Percentiles rank a stretch among this genome's conserved stretches.
phyloP scores from a whole-genome alignment of 1,139 yeast genomes.

The Geotrichum candidum region DNA sequence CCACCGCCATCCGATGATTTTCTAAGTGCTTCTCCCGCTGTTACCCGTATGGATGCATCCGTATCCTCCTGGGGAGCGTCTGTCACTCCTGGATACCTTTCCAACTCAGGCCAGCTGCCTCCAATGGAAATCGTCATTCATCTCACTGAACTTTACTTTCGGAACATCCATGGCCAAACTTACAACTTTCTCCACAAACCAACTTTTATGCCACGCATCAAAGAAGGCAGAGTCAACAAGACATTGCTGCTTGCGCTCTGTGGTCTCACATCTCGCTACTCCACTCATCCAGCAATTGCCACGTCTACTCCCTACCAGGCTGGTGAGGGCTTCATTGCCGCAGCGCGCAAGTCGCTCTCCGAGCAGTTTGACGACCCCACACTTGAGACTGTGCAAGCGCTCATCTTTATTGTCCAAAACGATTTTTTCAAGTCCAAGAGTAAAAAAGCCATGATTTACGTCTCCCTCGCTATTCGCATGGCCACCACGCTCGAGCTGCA shows the following conservation, averaged over 20 bases:
- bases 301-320: slow-evolving; percentile 27
- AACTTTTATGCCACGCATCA: slow-evolving; percentile 31
- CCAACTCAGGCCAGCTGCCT: slow-evolving; percentile 12
- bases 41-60: neutral
- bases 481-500: slow-evolving; percentile 34
- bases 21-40: slow-evolving; percentile 6
- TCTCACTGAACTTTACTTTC: slow-evolving; percentile 31
- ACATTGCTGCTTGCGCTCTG: slow-evolving; percentile 35
- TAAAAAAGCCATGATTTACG: slow-evolving; percentile 35
- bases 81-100: neutral
- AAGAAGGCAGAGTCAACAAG: slow-evolving; percentile 30
- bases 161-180: slow-evolving; percentile 35
- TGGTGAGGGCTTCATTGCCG: slow-evolving; percentile 32
- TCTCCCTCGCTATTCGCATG: slow-evolving; percentile 36
- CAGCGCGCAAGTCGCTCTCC: slow-evolving; percentile 31
- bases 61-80: neutral
- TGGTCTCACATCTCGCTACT: slow-evolving; percentile 35
- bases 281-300: slow-evolving; percentile 31
- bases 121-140: slow-evolving; percentile 26
- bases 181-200: slow-evolving; percentile 36
- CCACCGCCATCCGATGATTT: slow-evolving; percentile 6
- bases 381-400: slow-evolving; percentile 36
- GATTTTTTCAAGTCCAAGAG: slow-evolving; percentile 35
- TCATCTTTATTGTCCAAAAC: slow-evolving; percentile 34
- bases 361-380: slow-evolving; percentile 34